Evolutionary conservation across 306 rosid genomes (phyloP).

Genomic region (Sindora glabra): DNA sequence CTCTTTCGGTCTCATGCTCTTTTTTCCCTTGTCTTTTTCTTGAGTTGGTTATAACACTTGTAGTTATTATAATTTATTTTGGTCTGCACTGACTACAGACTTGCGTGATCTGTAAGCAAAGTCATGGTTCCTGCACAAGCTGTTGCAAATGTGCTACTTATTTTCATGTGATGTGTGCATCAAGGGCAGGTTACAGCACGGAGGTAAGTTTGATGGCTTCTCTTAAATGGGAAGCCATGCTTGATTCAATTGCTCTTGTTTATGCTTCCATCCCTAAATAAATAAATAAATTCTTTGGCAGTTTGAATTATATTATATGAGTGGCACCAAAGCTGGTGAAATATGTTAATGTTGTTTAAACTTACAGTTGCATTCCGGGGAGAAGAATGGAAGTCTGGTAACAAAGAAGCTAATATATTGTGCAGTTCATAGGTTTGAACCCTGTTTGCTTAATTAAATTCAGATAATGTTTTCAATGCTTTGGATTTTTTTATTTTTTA

Average conservation of each 20-base stretch:
- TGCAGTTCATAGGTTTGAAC: slow-evolving; percentile 73
- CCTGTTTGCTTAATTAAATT: not conserved
- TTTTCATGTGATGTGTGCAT: slow-evolving; percentile 84
- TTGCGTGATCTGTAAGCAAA: slow-evolving; percentile 84
- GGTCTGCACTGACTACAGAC: slow-evolving; percentile 44
- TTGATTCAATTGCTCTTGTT: no score
- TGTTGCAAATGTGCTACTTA: slow-evolving; percentile 88
- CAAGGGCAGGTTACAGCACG: slow-evolving; percentile 90
- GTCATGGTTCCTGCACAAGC: slow-evolving; percentile 85
- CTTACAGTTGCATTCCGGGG: slow-evolving; percentile 68
- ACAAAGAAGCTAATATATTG: slow-evolving; percentile 73
- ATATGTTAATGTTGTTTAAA: slow-evolving; percentile 22
- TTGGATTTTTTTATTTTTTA: not conserved
- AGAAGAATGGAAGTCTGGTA: slow-evolving; percentile 65
- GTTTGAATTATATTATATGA: slow-evolving; percentile 13
- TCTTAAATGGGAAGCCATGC: no score
- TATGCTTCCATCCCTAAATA: slow-evolving; percentile 1
- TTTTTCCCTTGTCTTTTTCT: not conserved
- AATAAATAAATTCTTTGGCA: not conserved
- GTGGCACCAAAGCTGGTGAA: slow-evolving; percentile 17
- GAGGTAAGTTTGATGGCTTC: slow-evolving; percentile 66
- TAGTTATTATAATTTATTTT: slow-evolving; percentile 9
- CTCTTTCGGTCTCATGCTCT: no score
- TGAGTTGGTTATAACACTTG: not conserved
- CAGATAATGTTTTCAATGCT: no score